phyloP scores from a whole-genome alignment of 2,329 filamentous ascomycete species.

The Fusarium irregulare region DNA sequence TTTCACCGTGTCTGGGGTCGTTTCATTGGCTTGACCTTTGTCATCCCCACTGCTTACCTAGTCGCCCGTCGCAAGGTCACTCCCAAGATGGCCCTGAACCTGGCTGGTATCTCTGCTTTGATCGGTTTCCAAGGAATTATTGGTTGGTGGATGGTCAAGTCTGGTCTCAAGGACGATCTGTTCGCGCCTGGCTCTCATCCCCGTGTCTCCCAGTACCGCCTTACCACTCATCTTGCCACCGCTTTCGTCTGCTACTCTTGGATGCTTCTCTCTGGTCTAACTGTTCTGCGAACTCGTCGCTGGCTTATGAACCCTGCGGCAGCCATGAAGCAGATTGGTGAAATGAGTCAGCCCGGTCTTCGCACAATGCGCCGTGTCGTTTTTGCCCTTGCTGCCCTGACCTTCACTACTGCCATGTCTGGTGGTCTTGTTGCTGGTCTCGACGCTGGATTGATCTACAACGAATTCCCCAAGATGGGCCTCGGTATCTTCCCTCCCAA shows the following conservation, averaged over 20 bases:
- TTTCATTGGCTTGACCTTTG: slow-evolving; percentile 88
- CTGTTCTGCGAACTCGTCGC: slow-evolving; percentile 81
- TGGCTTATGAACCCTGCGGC: slow-evolving; percentile 75
- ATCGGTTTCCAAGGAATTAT: slow-evolving; percentile 96
- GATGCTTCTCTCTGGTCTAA: slow-evolving; percentile 91
- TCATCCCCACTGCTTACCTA: slow-evolving; percentile 89
- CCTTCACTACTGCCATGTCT: slow-evolving; percentile 93
- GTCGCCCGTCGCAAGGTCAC: slow-evolving; percentile 83
- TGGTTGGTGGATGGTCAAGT: slow-evolving; percentile 99
- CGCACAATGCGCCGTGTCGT: slow-evolving; percentile 79
- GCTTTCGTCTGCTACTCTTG: slow-evolving; percentile 94
- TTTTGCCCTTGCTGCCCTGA: slow-evolving; percentile 75
- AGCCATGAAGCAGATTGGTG: slow-evolving; percentile 69
- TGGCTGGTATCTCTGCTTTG: slow-evolving; percentile 85
- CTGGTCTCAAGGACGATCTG: slow-evolving; percentile 92
- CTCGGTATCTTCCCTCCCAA: slow-evolving; percentile 82
- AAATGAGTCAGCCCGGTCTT: slow-evolving; percentile 75
- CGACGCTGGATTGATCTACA: slow-evolving; percentile 97
- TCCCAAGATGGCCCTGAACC: slow-evolving; percentile 77
- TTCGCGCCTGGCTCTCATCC: slow-evolving; percentile 92
- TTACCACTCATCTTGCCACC: slow-evolving; percentile 88
- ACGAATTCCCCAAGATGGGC: slow-evolving; percentile 98
- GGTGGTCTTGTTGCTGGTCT: slow-evolving; percentile 93
- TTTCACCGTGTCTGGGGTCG: slow-evolving; percentile 94
- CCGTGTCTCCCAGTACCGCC: slow-evolving; percentile 91